Evolutionary conservation across 805 yeast genomes (phyloP), one percentile per base, ranked within the genome.

Genomic region (Hanseniaspora taiwanica): DNA sequence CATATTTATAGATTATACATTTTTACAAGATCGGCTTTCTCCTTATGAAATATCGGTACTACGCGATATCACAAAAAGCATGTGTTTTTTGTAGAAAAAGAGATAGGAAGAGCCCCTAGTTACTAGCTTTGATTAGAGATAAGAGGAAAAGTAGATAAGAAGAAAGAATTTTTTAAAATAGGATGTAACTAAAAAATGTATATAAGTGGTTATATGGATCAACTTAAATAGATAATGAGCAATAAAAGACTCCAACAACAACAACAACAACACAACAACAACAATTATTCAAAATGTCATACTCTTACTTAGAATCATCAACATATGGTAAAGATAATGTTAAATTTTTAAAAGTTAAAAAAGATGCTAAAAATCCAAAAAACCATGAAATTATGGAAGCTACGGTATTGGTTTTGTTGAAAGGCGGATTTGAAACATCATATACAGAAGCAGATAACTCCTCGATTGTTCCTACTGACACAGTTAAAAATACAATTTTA

Each of bases 301-400:
- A 51, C 48, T 51, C 55, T 21, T 48, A 48, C 41, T 46, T 63
- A 38, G 48, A 63, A 31, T 56, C 66, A 8, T 78, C 93, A 21
- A 65, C 82, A 23, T 87, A 87, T 69, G 96, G 96, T 48, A 87
- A 87, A 60, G 94, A 77, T 60, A 84, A 85, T 64, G 96, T 87
- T 58, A 85, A 87, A 59, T 82, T 87, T 61, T 71, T 87, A 53
- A 87, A 86, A 64, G 94, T 86, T 51, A 79, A 76, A 63, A 81
- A 79, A 55, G 83, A 84, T 63, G 72, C 81, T 44, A 47, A 64
- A 39, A 72, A 85, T 63, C 86, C 89, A 14, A 64, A 73, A 53
- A 66, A 68, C 36, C 96, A 87, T 60, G 81, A 83, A 44, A 77
- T 87, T 32, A 71, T 83, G 61, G 96, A 87, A 66, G 83, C 93